Percentiles rank a stretch among this genome's conserved stretches.
These are phyloP conservation scores for Comarum palustre DNA, from an alignment of 306 rosid genomes.

Conservation along the genomic window DNA sequence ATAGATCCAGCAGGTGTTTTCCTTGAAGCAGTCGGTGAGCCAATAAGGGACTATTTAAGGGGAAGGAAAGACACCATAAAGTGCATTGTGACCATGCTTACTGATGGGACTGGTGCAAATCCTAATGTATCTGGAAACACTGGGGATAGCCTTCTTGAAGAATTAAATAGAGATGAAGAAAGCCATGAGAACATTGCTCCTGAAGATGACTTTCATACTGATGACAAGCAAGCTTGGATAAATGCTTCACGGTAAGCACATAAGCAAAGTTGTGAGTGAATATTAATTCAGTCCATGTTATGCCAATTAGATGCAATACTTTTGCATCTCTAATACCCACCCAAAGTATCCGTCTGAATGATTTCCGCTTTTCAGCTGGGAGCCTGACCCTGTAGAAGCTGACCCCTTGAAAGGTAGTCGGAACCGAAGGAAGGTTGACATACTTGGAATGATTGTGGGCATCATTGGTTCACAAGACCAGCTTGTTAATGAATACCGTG, in stretches of 20 bases:
- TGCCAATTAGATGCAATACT: not conserved
- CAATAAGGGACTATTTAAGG: conserved; percentile 90
- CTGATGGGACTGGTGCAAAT: conserved; percentile 88
- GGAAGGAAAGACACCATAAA: conserved; percentile 98
- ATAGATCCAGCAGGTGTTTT: conserved; percentile 97
- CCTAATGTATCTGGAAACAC: conserved; percentile 76
- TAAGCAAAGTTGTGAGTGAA: conserved; percentile 8
- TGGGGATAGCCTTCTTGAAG: conserved; percentile 99
- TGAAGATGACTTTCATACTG: conserved; percentile 83
- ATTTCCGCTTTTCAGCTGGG: conserved; percentile 68
- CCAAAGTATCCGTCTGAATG: conserved; percentile 20
- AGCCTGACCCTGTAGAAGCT: conserved; percentile 98
- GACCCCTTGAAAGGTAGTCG: conserved; percentile 88
- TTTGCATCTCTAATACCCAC: conserved; percentile 8
- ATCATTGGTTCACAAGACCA: conserved; percentile 96
- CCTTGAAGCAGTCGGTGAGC: conserved; percentile 97
- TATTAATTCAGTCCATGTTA: conserved; percentile 1
- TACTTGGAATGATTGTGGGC: conserved; percentile 96
- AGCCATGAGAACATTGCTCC: conserved; percentile 67
- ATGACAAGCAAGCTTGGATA: conserved; percentile 94
- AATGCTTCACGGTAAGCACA: conserved; percentile 59
- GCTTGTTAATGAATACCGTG: conserved; percentile 88
- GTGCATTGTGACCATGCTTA: conserved; percentile 94
- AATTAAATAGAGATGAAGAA: conserved; percentile 89
- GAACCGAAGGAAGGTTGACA: conserved; percentile 85